Evolutionary conservation across 2,329 filamentous ascomycete genomes (phyloP), one percentile per base, ranked within the genome.

Genomic region (Claviceps pazoutovae): DNA sequence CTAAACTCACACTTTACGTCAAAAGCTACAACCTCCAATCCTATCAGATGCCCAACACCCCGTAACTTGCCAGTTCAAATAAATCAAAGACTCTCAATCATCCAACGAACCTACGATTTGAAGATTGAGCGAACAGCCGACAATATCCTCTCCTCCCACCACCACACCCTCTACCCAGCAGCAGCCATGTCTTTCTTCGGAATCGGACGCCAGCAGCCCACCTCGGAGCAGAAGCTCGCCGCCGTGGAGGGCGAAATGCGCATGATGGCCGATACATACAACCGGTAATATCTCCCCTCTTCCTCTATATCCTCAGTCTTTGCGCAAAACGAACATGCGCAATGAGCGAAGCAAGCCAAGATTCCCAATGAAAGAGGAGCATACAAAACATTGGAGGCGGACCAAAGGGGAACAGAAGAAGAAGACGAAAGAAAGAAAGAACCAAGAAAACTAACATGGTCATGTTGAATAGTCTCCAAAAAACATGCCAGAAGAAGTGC

Each of bases 181-280:
- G 9, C 47, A 46, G 39, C 54, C 60, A 58, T 73, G 70, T 71
- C 66, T 61, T 71, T 72, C 60, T 64, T 73, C 59, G 70, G 70
- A 64, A 67, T 77, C 60, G 74, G 75, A 57, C 72, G 73, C 53
- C 86, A 88, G 56, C 88, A 96, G 74, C 86, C 90, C 67, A 86
- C 88, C 57, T 95, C 90, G 64, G 90, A 88, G 70, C 87, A 97
- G 78, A 98, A 97, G 80, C 93, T 98, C 69, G 86, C 88, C 63
- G 87, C 88, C 63, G 90, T 94, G 62, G 91, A 98, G 75, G 85
- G 88, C 60, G 94, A 98, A 75, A 88, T 97, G 71, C 93, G 96
- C 73, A 90, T 97, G 77, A 83, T 96, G 61, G 88, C 89, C 56
- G 90, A 96, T 71, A 96, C 97, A 84, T 95, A 95, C 79, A 91